Conservation (phyloP, 805 yeast species). For the Kodamaea kaohsiungensis region DNA sequence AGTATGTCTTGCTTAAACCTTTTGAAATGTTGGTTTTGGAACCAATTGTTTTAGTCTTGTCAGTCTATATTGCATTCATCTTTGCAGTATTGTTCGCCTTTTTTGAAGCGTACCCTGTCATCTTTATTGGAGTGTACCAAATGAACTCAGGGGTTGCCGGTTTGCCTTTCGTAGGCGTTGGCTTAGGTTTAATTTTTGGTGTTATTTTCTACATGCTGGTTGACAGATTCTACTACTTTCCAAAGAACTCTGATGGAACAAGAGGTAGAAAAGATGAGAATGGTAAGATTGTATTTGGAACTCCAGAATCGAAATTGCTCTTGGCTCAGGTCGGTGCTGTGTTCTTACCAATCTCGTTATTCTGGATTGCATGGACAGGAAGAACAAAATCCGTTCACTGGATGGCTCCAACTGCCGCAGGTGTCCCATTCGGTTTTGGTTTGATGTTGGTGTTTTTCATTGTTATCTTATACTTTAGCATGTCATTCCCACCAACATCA, state of each 20-base stretch:
- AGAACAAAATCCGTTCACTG: slow-evolving; percentile 57
- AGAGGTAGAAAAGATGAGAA: slow-evolving; percentile 53
- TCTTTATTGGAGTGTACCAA: slow-evolving; percentile 62
- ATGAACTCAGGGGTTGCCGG: slow-evolving; percentile 67
- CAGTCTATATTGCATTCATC: slow-evolving; percentile 70
- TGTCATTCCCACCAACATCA: slow-evolving; percentile 70
- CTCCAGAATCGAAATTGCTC: slow-evolving; percentile 62
- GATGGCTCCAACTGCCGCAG: slow-evolving; percentile 76
- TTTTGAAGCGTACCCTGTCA: slow-evolving; percentile 77
- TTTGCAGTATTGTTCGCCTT: slow-evolving; percentile 79
- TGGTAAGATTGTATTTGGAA: slow-evolving; percentile 54
- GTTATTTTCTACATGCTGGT: slow-evolving; percentile 48
- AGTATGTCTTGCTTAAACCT: slow-evolving; percentile 60
- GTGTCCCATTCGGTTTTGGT: slow-evolving; percentile 78
- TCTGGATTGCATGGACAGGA: slow-evolving; percentile 85
- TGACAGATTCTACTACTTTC: slow-evolving; percentile 53
- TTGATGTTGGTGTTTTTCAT: slow-evolving; percentile 70
- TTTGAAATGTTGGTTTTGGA: slow-evolving; percentile 67
- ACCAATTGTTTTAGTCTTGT: slow-evolving; percentile 71
- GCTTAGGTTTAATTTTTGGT: slow-evolving; percentile 64
- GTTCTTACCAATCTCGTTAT: slow-evolving; percentile 64
- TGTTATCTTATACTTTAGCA: slow-evolving; percentile 64
- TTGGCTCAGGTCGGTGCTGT: slow-evolving; percentile 69
- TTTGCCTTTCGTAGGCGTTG: slow-evolving; percentile 69
- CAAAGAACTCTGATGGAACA: slow-evolving; percentile 63